Evolutionary conservation across 139 green algal species (phyloP).

Genomic region (Micractinium sp.): DNA sequence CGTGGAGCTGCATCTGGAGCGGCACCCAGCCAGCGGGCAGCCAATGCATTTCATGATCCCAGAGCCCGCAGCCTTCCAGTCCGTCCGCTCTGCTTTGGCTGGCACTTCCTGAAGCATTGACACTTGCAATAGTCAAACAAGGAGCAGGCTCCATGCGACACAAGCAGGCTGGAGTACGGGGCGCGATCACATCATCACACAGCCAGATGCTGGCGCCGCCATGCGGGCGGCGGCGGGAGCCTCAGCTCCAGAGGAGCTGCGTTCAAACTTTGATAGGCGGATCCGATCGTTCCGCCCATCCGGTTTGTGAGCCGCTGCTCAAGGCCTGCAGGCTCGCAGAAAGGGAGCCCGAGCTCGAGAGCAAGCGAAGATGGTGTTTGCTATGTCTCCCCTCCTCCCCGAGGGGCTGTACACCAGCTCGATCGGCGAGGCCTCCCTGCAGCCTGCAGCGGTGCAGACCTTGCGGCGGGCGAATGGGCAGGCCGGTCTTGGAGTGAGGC

Average conservation of each 20-base stretch:
- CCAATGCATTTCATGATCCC: constrained; percentile 31
- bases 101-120: background rate
- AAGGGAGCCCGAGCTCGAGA: too few relatives aligned
- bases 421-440: background rate
- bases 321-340: too few relatives aligned
- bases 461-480: too few relatives aligned
- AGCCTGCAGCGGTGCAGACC: background rate
- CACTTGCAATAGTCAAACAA: background rate
- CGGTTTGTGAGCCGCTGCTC: too few relatives aligned
- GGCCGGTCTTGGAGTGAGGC: too few relatives aligned
- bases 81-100: background rate
- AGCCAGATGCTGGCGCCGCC: background rate
- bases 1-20: constrained; percentile 26
- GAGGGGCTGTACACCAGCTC: background rate
- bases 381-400: too few relatives aligned
- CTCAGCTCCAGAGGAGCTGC: too few relatives aligned
- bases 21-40: constrained; percentile 38
- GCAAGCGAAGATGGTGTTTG: too few relatives aligned
- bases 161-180: background rate
- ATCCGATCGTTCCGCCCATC: too few relatives aligned
- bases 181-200: too few relatives aligned
- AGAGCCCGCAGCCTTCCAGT: constrained; percentile 35
- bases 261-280: too few relatives aligned
- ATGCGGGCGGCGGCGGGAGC: background rate
- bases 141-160: background rate